These are phyloP conservation scores for Colletotrichum salicis DNA, from an alignment of 2,329 filamentous ascomycete species.

Conservation along the genomic window DNA sequence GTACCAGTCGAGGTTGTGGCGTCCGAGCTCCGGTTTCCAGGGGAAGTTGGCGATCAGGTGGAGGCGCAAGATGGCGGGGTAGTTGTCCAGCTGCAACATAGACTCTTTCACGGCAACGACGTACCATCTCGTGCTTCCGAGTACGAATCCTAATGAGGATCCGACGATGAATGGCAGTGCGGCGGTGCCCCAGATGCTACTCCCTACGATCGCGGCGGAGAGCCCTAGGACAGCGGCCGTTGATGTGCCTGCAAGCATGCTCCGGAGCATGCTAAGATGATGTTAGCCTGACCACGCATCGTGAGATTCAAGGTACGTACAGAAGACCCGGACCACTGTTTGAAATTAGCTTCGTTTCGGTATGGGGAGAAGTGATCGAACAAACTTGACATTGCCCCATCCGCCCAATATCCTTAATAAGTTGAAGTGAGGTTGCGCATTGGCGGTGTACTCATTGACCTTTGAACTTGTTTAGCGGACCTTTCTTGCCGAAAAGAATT, in stretches of 20 bases:
- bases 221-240: slow-evolving; percentile 36
- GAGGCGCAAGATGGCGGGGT: slow-evolving; percentile 38
- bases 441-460: slow-evolving; percentile 13
- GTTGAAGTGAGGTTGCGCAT: slow-evolving; percentile 10
- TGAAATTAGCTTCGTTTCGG: background rate
- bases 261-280: slow-evolving; percentile 39
- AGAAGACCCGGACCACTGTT: slow-evolving; percentile 15
- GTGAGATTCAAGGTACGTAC: background rate
- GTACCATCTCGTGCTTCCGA: slow-evolving; percentile 39
- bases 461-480: background rate
- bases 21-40: slow-evolving; percentile 34
- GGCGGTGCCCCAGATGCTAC: slow-evolving; percentile 39
- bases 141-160: slow-evolving; percentile 37
- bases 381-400: slow-evolving; percentile 37
- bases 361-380: accelerated
- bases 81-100: slow-evolving; percentile 36
- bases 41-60: slow-evolving; percentile 40
- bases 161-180: slow-evolving; percentile 38
- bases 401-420: slow-evolving; percentile 36
- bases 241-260: slow-evolving; percentile 39
- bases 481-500: accelerated
- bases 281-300: background rate
- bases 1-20: slow-evolving; percentile 27
- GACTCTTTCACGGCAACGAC: slow-evolving; percentile 34
- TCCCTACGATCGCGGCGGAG: slow-evolving; percentile 31